Conservation (phyloP, 345 rosid genomes). For the Eucalyptus rudis region DNA sequence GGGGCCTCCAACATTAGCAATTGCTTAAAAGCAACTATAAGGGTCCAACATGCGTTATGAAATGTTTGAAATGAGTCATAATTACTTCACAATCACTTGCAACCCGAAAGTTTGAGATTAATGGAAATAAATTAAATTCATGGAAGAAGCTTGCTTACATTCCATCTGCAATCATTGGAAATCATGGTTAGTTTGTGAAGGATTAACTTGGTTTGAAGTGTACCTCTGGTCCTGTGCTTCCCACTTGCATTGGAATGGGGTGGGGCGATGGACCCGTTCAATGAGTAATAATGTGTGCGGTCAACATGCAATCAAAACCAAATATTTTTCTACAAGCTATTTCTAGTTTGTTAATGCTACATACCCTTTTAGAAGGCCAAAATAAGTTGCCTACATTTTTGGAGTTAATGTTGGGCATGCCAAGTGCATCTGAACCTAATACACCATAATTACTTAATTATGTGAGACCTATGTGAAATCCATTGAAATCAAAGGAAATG, state of each 20-base stretch:
- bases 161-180: not conserved
- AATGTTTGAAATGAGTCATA: not conserved
- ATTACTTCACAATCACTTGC: not conserved
- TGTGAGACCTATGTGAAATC: not conserved
- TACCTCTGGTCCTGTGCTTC: not conserved
- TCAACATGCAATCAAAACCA: not conserved
- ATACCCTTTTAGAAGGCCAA: not conserved
- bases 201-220: not conserved
- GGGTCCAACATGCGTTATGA: not conserved
- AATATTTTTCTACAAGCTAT: not conserved
- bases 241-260: not conserved
- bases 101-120: too few species aligned
- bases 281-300: not conserved
- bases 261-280: not conserved
- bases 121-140: too few species aligned
- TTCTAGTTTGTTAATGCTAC: not conserved
- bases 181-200: not conserved
- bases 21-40: not conserved
- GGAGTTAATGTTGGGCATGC: not conserved
- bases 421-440: not conserved
- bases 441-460: not conserved
- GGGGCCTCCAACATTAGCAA: not conserved
- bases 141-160: too few species aligned
- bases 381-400: not conserved
- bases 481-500: too few species aligned